These are phyloP conservation scores for Penicillium silybi DNA, from an alignment of 495 filamentous ascomycete genomes.

Conservation along the genomic window DNA sequence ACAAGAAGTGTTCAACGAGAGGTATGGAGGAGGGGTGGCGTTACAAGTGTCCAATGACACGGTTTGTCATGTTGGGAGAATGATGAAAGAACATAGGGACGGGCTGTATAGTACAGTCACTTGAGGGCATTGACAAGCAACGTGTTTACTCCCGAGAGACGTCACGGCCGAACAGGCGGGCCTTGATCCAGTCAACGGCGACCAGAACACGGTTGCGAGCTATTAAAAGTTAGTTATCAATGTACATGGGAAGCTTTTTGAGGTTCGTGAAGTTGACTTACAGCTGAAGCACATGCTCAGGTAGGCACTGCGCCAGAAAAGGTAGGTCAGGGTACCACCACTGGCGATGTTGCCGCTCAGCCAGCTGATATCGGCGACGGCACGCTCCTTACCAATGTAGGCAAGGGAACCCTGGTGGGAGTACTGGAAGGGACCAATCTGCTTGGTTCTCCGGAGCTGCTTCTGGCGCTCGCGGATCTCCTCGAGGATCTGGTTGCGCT, in stretches of 20 bases:
- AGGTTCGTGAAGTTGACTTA: slow-evolving; percentile 45
- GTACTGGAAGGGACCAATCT: slow-evolving; percentile 96
- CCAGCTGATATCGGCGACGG: slow-evolving; percentile 97
- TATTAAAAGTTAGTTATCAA: slow-evolving; percentile 29
- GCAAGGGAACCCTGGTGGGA: slow-evolving; percentile 93
- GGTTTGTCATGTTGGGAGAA: slow-evolving; percentile 2
- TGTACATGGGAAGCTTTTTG: not conserved
- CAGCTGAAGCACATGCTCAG: slow-evolving; percentile 99
- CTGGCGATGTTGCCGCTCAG: slow-evolving; percentile 91
- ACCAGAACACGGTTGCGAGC: slow-evolving; percentile 91
- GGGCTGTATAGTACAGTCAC: slow-evolving; percentile 12
- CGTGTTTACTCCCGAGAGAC: slow-evolving; percentile 79
- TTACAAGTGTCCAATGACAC: slow-evolving; percentile 9
- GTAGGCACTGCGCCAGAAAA: slow-evolving; percentile 98
- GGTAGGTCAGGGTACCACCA: slow-evolving; percentile 74
- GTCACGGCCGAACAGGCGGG: slow-evolving; percentile 91
- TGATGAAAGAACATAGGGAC: slow-evolving; percentile 10
- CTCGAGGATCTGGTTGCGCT: slow-evolving; percentile 51
- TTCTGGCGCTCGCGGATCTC: slow-evolving; percentile 84
- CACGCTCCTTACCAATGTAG: slow-evolving; percentile 97
- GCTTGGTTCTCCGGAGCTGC: slow-evolving; percentile 81
- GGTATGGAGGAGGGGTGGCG: slow-evolving; percentile 19
- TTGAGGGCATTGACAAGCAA: slow-evolving; percentile 1
- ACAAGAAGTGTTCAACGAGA: slow-evolving; percentile 8
- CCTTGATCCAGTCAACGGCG: slow-evolving; percentile 91